Evolutionary conservation across 768 basidiomycete genomes (phyloP), one percentile per base, ranked within the genome.

Genomic region (Lactarius sanguifluus): DNA sequence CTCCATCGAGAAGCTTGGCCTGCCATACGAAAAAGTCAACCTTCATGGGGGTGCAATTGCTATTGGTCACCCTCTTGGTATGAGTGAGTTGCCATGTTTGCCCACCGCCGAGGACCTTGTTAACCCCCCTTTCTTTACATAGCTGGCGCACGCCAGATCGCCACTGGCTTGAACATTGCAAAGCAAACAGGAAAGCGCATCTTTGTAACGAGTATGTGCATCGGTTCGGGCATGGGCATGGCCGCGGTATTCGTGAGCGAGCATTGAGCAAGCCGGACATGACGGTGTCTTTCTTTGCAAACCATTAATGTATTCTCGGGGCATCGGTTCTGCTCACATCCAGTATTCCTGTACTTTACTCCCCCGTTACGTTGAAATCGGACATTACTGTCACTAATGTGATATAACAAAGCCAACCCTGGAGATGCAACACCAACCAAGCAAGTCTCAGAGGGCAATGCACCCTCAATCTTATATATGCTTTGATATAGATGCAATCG

Each of bases 171-270:
- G 69, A 87, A 83, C 73, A 87, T 93, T 58, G 89, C 91, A 13
- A 94, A 87, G 81, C 85, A 92, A 76, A 88, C 86, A 57, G 83
- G 83, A 18, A 81, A 82, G 28, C 89, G 88, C 74, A 79, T 96
- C 69, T 94, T 96, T 70, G 88, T 91, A 38, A 95, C 92, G 2
- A 89, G 86, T 70, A 96, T 96, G 94, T 96, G 94, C 74, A 88
- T 94, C 72, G 93, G 92, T 8, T 86, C 84, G 16, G 92, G 93
- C 28, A 94, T 94, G 91, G 91, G 92, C 43, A 93, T 94, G 91
- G 92, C 92, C 38, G 90, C 86, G 55, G 81, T 94, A 2, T 90
- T 94, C 72, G 90, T 92, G 63, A 91, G 81, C 76, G 93, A 95
- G 82, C 88, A 93, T 71, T 93, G 72, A 78, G 65, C 32, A 28